Base-by-base conservation (phyloP, 495 filamentous ascomycete species). In the Lentithecium fluviatile region DNA sequence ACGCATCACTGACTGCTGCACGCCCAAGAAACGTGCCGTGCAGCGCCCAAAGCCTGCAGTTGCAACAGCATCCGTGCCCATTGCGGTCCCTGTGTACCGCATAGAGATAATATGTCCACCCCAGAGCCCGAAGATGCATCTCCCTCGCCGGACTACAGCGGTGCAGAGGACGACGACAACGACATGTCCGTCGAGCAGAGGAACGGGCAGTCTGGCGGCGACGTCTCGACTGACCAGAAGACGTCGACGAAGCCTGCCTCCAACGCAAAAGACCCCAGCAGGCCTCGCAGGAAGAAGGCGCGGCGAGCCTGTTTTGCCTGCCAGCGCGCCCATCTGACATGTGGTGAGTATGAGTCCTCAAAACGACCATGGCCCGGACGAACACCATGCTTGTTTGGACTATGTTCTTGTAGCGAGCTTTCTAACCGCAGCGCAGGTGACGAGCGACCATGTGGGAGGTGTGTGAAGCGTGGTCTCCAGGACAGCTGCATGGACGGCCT, bases 301-400 rank as follows among this genome's bases (percentile, higher is more conserved):
- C 81, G 93, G 66, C 82, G 94, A 70, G 94, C 94, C 55, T 98
- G 94, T 72, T 93, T 88, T 83, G 92, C 95, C 26, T 98, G 94
- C 75, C 94, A 98, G 75, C 82, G 95, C 73, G 94, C 94, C 51
- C 94, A 98, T 82, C 80, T 98, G 68, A 98, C 94, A 62, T 98
- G 94, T 76, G 91, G 94, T 98, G 88, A 79, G 91, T 80, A 59
- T 46, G 51, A 34, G 58, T 45, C 69, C 69, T 59, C 25, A 10
- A 3, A 32, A 3, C 29, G 4, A 32, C 10, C 29, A 10, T 10
- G 10, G 29, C 3, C 29, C 29, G 29, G 10, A 32, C 29, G 29
- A 10, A 10, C 29, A 3, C 29, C 29, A 32, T 32, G 29, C 3
- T 3, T 10, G 4, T 32, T 32, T 32, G 4, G 10, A 4, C 4